These are phyloP conservation scores for Epipyxis sp. DNA, from an alignment of 108 stramenopile genomes.

Conservation along the genomic window DNA sequence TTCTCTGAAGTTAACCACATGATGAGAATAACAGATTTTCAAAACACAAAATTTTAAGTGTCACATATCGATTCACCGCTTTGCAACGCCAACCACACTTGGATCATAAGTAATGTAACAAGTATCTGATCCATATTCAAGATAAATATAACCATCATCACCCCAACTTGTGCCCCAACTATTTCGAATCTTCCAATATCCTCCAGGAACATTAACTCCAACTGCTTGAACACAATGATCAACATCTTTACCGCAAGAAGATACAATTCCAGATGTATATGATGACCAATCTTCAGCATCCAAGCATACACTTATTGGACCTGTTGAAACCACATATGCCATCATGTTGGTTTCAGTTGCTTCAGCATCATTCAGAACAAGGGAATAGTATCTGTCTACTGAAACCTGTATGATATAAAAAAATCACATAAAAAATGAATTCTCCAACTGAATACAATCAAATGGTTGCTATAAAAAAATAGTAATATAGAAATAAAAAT, in stretches of 20 bases:
- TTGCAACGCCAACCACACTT: slow-evolving; percentile 26
- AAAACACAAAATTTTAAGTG: too few species aligned
- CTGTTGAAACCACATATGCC: slow-evolving; percentile 57
- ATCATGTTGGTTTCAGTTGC: slow-evolving; percentile 59
- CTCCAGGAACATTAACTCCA: not conserved
- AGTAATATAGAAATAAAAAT: too few species aligned
- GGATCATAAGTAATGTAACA: slow-evolving; percentile 35
- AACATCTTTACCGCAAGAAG: slow-evolving; percentile 3
- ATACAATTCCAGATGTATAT: slow-evolving; percentile 63
- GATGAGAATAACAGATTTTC: too few species aligned
- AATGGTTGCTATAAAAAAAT: too few species aligned
- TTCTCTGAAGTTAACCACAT: too few species aligned
- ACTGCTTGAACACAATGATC: too few species aligned
- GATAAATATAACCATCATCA: slow-evolving; percentile 37
- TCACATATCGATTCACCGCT: too few species aligned
- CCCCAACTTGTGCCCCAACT: slow-evolving; percentile 49
- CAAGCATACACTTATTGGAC: slow-evolving; percentile 68
- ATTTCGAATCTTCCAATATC: slow-evolving; percentile 32
- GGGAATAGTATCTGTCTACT: slow-evolving; percentile 59
- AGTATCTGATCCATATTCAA: slow-evolving; percentile 24
- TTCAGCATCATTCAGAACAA: slow-evolving; percentile 50
- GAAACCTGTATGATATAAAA: too few species aligned
- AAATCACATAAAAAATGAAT: too few species aligned
- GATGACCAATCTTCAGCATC: slow-evolving; percentile 62
- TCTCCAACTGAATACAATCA: too few species aligned